A percentile compares a stretch with the other conserved stretches of the same genome.
Evolutionary conservation across 345 rosid species (phyloP).

Genomic region (Corchorus capsularis): DNA sequence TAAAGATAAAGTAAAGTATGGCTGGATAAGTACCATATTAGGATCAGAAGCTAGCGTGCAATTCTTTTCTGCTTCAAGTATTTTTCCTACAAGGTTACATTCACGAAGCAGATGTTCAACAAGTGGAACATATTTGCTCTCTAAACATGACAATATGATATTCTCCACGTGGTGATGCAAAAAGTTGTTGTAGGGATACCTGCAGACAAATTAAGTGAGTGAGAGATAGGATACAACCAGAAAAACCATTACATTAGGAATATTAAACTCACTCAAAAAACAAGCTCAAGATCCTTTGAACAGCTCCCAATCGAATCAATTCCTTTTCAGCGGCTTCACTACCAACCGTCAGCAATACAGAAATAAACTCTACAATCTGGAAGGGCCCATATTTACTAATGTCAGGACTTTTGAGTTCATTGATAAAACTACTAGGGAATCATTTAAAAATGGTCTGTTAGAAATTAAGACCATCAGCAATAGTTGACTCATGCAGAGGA

Average conservation of each 20-base stretch:
- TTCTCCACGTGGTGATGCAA: constrained; percentile 91
- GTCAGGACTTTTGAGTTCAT: not conserved
- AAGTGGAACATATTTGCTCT: constrained; percentile 67
- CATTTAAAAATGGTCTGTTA: not conserved
- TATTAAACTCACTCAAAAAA: constrained; percentile 78
- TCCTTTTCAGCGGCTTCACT: constrained; percentile 88
- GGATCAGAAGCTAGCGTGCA: constrained; percentile 45
- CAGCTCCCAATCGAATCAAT: constrained; percentile 68
- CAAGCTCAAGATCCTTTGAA: constrained; percentile 67
- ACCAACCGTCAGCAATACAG: constrained; percentile 78
- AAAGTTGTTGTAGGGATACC: constrained; percentile 93
- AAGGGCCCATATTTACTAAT: constrained; percentile 13
- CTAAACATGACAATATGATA: constrained; percentile 77
- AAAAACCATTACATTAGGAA: constrained; percentile 4
- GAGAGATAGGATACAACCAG: constrained; percentile 24
- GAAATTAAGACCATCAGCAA: constrained; percentile 14
- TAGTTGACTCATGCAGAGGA: constrained; percentile 9
- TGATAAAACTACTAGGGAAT: not conserved
- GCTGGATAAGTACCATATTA: constrained; percentile 53
- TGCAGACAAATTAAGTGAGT: constrained; percentile 40
- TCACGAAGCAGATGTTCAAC: constrained; percentile 68
- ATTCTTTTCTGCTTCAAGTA: constrained; percentile 71
- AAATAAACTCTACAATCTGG: constrained; percentile 92
- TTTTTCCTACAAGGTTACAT: constrained; percentile 72
- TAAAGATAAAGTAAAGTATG: not conserved